Percentiles rank a stretch among this genome's conserved stretches.
Evolutionary conservation across 177 flowering plant species (phyloP).

Genomic region (Vitis hybrid): DNA sequence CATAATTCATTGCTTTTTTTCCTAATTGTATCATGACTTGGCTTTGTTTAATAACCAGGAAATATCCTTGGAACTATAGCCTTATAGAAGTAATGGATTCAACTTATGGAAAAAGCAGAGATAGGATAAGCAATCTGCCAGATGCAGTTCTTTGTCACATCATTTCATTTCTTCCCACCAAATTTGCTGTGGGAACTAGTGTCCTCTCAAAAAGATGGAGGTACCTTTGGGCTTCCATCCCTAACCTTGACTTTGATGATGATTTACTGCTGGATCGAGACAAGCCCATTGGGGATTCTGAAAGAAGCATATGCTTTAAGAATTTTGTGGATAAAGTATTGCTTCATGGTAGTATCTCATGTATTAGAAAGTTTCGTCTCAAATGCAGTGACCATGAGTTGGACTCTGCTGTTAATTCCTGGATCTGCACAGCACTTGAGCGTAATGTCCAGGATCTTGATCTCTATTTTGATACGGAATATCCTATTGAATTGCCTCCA

Average conservation of each 20-base stretch:
- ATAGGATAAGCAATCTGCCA: not conserved
- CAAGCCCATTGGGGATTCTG: not conserved
- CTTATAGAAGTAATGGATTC: no score
- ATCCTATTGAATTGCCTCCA: not conserved
- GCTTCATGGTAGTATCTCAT: not conserved
- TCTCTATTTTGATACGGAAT: not conserved
- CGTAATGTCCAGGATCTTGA: constrained; percentile 6
- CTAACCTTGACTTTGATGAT: not conserved
- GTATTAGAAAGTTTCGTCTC: not conserved
- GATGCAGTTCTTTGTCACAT: not conserved
- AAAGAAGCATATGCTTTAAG: not conserved
- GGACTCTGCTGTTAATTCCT: not conserved
- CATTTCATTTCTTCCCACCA: not conserved
- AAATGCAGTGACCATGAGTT: not conserved
- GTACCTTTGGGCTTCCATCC: not conserved
- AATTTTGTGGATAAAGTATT: constrained; percentile 8
- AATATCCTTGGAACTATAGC: no score
- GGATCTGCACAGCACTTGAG: not conserved
- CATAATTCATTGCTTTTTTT: no score
- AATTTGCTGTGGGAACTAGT: not conserved
- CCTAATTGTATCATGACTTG: no score
- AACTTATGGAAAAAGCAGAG: not conserved
- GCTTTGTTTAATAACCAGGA: no score
- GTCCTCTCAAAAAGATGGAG: not conserved
- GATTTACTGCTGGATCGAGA: not conserved